Conservation (phyloP, 495 filamentous ascomycete species). For the Hypoxylon perforatum region DNA sequence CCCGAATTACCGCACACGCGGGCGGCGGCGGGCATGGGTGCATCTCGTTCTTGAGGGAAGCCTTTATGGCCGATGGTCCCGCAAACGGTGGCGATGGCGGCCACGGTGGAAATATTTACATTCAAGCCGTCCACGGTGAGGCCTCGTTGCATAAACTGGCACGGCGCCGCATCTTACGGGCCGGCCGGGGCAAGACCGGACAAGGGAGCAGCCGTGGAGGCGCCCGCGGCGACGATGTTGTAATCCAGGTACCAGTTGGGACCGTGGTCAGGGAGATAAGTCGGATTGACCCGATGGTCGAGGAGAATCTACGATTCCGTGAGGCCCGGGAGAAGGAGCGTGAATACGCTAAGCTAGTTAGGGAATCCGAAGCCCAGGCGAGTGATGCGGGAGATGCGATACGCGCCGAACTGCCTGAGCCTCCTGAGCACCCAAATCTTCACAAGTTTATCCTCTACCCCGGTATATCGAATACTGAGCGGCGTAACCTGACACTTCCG, state of each 20-base stretch:
- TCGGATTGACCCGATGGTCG: conserved; percentile 78
- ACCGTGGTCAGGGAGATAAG: conserved; percentile 87
- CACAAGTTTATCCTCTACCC: conserved; percentile 91
- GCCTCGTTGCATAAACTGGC: conserved; percentile 93
- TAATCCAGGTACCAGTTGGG: conserved; percentile 91
- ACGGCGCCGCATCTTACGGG: conserved; percentile 77
- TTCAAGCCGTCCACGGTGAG: conserved; percentile 90
- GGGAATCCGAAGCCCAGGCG: conserved; percentile 47
- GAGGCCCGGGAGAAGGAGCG: conserved; percentile 48
- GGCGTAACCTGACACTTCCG: conserved; percentile 70
- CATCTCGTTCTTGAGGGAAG: conserved; percentile 91
- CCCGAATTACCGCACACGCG: conserved; percentile 76
- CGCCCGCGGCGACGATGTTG: conserved; percentile 82
- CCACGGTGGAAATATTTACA: conserved; percentile 89
- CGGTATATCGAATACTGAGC: conserved; percentile 73
- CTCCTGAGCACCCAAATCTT: conserved; percentile 53
- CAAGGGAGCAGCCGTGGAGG: conserved; percentile 85
- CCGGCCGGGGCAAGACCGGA: conserved; percentile 83
- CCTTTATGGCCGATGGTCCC: conserved; percentile 86
- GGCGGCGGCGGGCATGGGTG: conserved; percentile 90
- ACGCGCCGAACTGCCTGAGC: conserved; percentile 39
- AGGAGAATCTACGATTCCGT: conserved; percentile 61
- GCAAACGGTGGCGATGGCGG: conserved; percentile 97
- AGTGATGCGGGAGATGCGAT: conserved; percentile 37
- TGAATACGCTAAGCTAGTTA: conserved; percentile 41